Evolutionary conservation across 208 protist genomes (phyloP), one percentile per base, ranked within the genome.

Genomic region (Acanthamoeba quina): DNA sequence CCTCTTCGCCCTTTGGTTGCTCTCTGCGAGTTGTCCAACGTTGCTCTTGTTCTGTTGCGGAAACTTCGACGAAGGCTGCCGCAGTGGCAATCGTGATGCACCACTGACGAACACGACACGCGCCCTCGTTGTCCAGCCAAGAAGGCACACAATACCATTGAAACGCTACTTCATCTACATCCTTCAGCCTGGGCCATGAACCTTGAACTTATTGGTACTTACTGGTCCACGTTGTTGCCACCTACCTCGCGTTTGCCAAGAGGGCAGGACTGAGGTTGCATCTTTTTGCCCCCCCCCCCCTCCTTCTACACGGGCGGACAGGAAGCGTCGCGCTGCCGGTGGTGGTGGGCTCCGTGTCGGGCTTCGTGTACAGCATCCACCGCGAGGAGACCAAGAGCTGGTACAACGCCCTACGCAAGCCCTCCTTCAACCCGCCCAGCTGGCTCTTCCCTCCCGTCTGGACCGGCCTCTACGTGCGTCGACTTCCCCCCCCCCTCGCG

Each of bases 361-460:
- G 83, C 56, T 90, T 90, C 54, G 52, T 31, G 11, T 70, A 64
- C 56, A 90, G 83, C 56, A 15, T 70, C 37, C 56, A 24, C 56
- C 6, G 37, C 24, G 54, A 5, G 5, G 83, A 90, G n/a, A 90
- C 56, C 83, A 90, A 90, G 52, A 6, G n/a, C 21, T 90, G 83
- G 83, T 90, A 90, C 34, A 34, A 70, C 24, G 49, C 83, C 9
- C 26, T 90, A 47, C 4, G 15, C 31, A 90, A 90, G 31, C 83
- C 83, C 56, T 44, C 83, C 60, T 70, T 90, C 34, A 90, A 6
- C 17, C 83, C 83, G 26, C 83, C 83, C 54, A 24, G 83, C 19
- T 90, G 83, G 83, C 21, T 90, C 26, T 90, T 90, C 26, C 56
- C 56, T 64, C 83, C 83, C 37, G 83, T 90, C 5, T 90, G 83